phyloP scores from a whole-genome alignment of 106 monocot genomes.

The Dioscorea dumetorum region DNA sequence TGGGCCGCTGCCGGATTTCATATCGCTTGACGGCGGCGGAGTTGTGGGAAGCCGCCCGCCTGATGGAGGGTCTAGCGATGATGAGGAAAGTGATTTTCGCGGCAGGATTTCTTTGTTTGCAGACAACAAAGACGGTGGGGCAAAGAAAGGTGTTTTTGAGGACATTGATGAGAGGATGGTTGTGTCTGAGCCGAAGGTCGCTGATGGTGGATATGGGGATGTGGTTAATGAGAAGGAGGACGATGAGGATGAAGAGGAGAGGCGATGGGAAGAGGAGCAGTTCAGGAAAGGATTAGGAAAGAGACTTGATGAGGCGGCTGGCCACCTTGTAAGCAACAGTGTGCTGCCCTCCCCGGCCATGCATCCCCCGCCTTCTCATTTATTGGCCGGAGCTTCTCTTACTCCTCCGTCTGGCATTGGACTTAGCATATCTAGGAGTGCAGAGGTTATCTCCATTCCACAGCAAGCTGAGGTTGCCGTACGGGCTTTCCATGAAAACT shows the following conservation, averaged over 20 bases:
- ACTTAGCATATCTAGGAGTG: constrained; percentile 34
- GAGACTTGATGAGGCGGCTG: constrained; percentile 56
- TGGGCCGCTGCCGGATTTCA: constrained; percentile 58
- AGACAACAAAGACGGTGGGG: constrained; percentile 24
- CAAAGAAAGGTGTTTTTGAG: constrained; percentile 63
- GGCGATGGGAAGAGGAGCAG: constrained; percentile 97
- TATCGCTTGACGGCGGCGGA: constrained; percentile 66
- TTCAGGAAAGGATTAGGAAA: constrained; percentile 84
- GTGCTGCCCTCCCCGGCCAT: background rate
- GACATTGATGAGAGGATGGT: constrained; percentile 25
- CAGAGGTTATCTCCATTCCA: constrained; percentile 61
- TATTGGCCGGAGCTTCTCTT: constrained; percentile 4
- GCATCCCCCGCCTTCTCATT: constrained; percentile 21
- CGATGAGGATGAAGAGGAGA: constrained; percentile 87
- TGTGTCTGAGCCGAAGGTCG: constrained; percentile 12
- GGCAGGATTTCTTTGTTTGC: constrained; percentile 67
- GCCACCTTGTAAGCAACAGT: constrained; percentile 6
- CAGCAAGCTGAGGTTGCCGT: constrained; percentile 69
- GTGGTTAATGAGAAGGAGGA: constrained; percentile 38
- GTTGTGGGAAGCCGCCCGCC: constrained; percentile 33
- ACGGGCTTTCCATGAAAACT: constrained; percentile 50
- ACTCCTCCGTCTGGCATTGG: background rate
- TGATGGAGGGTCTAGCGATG: constrained; percentile 65
- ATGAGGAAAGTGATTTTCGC: constrained; percentile 66
- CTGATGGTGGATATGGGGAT: constrained; percentile 12